Base-by-base conservation (phyloP, 805 yeast species). In the Candida manassasensis region DNA sequence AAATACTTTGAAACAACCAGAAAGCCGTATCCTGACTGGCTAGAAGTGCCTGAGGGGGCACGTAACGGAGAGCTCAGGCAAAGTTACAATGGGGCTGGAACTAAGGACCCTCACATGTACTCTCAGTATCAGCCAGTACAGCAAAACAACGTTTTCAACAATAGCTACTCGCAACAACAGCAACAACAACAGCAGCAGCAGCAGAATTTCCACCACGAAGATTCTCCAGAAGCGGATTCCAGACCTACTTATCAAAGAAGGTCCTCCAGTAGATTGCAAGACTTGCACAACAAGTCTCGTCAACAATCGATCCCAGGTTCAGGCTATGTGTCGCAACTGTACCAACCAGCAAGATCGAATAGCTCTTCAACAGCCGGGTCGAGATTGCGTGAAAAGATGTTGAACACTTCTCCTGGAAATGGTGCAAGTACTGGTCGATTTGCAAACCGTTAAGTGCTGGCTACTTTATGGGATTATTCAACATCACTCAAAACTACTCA, bases 1-100 rank as follows among this genome's bases (percentile, higher is more conserved):
- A 57, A 56, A 34, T 62, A 59, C 44, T 67, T 50, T 36, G 68
- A 65, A 35, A 18, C 45, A 5, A 48, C 47, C 13, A 43, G 49
- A 22, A 49, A 53, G 32, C 55, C 61, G n/a, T 67, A 59, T 36
- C 73, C 73, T 16, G 71, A 64, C 19, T 67, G 73, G 73, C 52
- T 67, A 21, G 73, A 71, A 4, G 62, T 49, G 10, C 22, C 29
- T 27, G 30, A 27, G 25, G 14, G 18, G 35, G 35, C 17, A 21
- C 16, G 32, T 16, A 18, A 27, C 21, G 22, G 29, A 5, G 10
- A 10, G 6, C 12, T 21, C 4, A 10, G 5, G 6, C 19, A 17
- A 14, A 10, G 22, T 10, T 19, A 19, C 22, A 19, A 18, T 27
- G 25, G 19, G 21, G 26, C 12, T 19, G 17, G 22, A 19, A 14